Evolutionary conservation across 192 early-diverging fungal species (phyloP), one percentile per base, ranked within the genome.

Genomic region (Fimicolochytrium jonesii): DNA sequence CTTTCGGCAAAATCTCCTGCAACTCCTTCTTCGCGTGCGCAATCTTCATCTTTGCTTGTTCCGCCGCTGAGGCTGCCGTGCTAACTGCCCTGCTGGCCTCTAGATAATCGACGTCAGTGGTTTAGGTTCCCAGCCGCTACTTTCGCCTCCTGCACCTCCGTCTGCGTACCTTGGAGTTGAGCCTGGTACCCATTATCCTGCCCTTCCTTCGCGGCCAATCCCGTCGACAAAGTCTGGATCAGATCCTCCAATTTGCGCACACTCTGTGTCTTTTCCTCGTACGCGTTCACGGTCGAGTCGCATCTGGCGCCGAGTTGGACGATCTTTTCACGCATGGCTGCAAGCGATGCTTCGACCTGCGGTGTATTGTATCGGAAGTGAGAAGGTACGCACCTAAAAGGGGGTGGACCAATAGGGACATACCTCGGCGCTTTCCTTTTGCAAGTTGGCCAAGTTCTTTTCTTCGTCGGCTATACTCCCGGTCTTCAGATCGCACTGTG

Each of bases 171-270:
- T 69, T 91, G 85, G n/a, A 99, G 73, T 65, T 97, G 96, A 74
- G 96, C 90, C 87, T 93, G 87, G 57, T 95, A 99, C 1, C 96
- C 93, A 64, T 88, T 92, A 56, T 99, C 92, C 55, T 93, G 86
- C 5, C 94, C 93, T 66, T 94, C 91, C 44, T 87, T 84, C 2
- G 92, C 84, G 15, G 94, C 81, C 29, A 99, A 72, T 23, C 97
- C 97, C 0, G 94, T 99, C 1, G 92, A 91, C 25, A 99, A 80
- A 4, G 93, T 94, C 66, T 93, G 90, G 15, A 99, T 68, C 29
- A 99, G 78, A 56, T 95, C 89, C 46, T 95, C 92, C 3, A 79
- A 74, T 48, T 81, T 77, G 26, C 80, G 77, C 17, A 88, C 74
- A 37, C 81, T 70, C 32, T 87, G 69, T 0, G 65, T 61, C 61